These are phyloP conservation scores for Aspergillus persii DNA, from an alignment of 2,329 filamentous ascomycete species.

Conservation along the genomic window DNA sequence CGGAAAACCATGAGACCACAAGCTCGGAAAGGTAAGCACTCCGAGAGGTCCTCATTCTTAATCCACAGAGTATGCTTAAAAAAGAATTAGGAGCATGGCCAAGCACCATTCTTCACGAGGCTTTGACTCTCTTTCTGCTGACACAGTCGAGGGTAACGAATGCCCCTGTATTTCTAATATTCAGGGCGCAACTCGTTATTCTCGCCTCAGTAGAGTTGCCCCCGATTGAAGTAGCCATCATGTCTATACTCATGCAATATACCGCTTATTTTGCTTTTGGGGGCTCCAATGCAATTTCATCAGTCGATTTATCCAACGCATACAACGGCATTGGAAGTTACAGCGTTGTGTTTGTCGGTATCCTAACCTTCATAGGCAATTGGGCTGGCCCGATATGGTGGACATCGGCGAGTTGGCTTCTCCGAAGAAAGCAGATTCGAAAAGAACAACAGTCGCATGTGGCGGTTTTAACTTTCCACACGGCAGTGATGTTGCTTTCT, in stretches of 20 bases:
- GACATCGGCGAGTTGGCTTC: constrained; percentile 58
- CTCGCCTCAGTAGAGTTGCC: constrained; percentile 43
- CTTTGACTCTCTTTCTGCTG: constrained; percentile 74
- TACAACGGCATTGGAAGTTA: constrained; percentile 89
- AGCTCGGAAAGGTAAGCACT: constrained; percentile 17
- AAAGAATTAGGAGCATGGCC: constrained; percentile 16
- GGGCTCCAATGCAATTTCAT: constrained; percentile 90
- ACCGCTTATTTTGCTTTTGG: constrained; percentile 85
- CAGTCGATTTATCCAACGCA: constrained; percentile 88
- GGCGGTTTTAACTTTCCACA: constrained; percentile 67
- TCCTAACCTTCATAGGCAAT: constrained; percentile 83
- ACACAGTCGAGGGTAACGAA: constrained; percentile 86
- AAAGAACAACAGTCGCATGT: constrained; percentile 51
- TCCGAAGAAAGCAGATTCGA: constrained; percentile 18
- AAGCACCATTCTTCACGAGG: constrained; percentile 52
- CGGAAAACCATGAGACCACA: constrained; percentile 6
- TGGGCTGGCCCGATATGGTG: constrained; percentile 93
- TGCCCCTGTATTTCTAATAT: constrained; percentile 78
- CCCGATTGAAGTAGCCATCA: constrained; percentile 62
- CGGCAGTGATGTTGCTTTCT: constrained; percentile 61
- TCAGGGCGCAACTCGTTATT: constrained; percentile 60
- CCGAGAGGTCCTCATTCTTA: background rate
- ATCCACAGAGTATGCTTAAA: constrained; percentile 1
- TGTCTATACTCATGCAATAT: constrained; percentile 74
- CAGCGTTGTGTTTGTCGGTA: constrained; percentile 74